These are phyloP conservation scores for Camellia oleifera DNA, from an alignment of 179 eudicot species.

Conservation along the genomic window DNA sequence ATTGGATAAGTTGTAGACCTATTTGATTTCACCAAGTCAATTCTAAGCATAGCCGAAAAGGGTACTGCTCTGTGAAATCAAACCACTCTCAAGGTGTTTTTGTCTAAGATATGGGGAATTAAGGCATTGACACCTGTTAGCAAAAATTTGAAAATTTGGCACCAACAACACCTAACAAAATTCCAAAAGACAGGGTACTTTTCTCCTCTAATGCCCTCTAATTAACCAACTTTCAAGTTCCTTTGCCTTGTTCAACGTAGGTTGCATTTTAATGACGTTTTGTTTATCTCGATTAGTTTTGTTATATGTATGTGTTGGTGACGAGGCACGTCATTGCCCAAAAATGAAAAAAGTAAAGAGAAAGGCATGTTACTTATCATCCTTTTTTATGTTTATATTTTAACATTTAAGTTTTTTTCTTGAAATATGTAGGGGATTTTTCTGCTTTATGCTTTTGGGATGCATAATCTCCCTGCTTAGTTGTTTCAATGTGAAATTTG, in stretches of 20 bases:
- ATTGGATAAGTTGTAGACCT: neutral
- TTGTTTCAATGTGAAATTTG: neutral
- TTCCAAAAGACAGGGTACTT: too few relatives aligned
- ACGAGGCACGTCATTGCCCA: neutral
- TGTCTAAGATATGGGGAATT: too few relatives aligned
- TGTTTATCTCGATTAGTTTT: neutral
- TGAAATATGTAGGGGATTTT: neutral
- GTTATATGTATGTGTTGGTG: neutral
- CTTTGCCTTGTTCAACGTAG: neutral
- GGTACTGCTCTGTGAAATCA: neutral
- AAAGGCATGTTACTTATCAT: neutral
- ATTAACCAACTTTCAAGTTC: too few relatives aligned
- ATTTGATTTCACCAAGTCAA: neutral
- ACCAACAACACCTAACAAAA: too few relatives aligned
- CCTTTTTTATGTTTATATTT: neutral
- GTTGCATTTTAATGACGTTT: neutral
- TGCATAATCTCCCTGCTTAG: neutral
- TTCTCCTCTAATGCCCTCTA: too few relatives aligned
- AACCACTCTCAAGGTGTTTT: too few relatives aligned
- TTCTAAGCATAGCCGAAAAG: neutral
- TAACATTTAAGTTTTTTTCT: neutral
- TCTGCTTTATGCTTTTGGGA: neutral
- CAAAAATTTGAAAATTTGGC: too few relatives aligned
- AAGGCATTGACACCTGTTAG: too few relatives aligned
- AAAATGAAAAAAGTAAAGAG: too few relatives aligned